Base-by-base conservation (phyloP, 345 rosid species). In the Viola odorata region DNA sequence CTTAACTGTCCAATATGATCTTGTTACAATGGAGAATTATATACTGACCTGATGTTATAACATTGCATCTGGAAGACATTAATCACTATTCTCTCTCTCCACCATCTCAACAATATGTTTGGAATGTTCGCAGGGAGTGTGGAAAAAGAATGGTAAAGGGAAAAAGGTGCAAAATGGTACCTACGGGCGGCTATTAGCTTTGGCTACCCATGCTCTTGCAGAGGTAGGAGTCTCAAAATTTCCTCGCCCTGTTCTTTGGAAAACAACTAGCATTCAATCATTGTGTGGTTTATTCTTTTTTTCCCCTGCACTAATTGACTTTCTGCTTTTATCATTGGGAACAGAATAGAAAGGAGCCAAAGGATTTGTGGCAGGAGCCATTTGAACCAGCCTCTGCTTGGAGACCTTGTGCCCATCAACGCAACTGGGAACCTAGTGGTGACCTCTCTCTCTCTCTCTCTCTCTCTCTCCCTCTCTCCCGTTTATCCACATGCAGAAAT, bases 331-430 rank as follows among this genome's bases (percentile, higher is more conserved):
- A 2, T 23, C 32, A 60, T 32, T 56, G 82, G 87, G 85, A 81
- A 17, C 95, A 94, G 79, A 78, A 86, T 59, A 90, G 86, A 65
- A 75, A 79, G 36, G 99, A 88, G 71, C 99, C 97, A 1, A 90
- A 90, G 79, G 96, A 94, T 75, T 75, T 94, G 57, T 94, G 99
- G 99, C 72, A 77, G 64, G 97, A 86, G 66, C 97, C 96, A 0
- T 75, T 70, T 59, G 73, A 74, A 52, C 84, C 78, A 66, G 85
- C 96, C 72, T 84, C 92, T 62, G 82, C 88, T 48, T 90, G 97
- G 97, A 86, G 71, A 73, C 96, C 95, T 71, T 94, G 97, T 50
- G 84, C 99, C 13, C 83, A 94, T 74, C 86, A 81, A 53, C 88
- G 84, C 55, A 69, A 75, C 60, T 88, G 91, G 97, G 71, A 78